phyloP scores from a whole-genome alignment of 768 basidiomycete species.

The Mycena amicta region DNA sequence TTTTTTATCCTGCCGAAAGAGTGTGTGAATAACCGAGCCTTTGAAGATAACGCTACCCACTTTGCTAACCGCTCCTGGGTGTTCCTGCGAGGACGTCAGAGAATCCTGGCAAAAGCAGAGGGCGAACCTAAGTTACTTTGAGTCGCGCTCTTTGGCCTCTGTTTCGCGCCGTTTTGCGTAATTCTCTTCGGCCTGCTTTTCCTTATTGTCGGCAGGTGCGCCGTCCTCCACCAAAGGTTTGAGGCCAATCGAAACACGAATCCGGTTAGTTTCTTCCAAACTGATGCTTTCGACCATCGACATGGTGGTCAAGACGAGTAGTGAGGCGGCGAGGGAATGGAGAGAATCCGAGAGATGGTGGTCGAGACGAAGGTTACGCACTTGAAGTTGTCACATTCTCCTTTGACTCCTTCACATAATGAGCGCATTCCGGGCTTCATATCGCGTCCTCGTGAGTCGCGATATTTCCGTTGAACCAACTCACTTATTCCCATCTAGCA shows the following conservation, averaged over 20 bases:
- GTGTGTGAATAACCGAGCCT: conserved; percentile 50
- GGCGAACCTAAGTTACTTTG: conserved; percentile 59
- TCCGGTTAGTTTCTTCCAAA: conserved; percentile 94
- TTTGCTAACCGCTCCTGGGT: conserved; percentile 80
- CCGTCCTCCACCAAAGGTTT: conserved; percentile 89
- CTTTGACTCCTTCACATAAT: conserved; percentile 38
- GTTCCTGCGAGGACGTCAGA: conserved; percentile 49
- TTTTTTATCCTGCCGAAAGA: conserved; percentile 82
- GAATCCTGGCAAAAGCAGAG: conserved; percentile 26
- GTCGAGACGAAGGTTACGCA: background rate
- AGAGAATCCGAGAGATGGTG: conserved; percentile 19
- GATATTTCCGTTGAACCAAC: background rate
- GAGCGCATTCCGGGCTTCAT: conserved; percentile 54
- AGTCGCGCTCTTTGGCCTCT: conserved; percentile 69
- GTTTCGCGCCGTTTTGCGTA: conserved; percentile 72
- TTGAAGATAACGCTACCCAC: conserved; percentile 59
- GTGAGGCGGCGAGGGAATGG: conserved; percentile 23
- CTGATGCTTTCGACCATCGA: conserved; percentile 88
- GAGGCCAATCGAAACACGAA: conserved; percentile 91
- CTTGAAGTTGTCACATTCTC: conserved; percentile 8
- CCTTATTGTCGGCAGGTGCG: conserved; percentile 69
- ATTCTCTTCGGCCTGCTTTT: conserved; percentile 86
- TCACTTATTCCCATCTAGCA: conserved; percentile 53
- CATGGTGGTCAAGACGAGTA: conserved; percentile 36
- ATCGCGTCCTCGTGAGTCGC: conserved; percentile 48